Conservation (phyloP, 176 grass and related monocot genomes). For the Chrysopogon serrulatus region DNA sequence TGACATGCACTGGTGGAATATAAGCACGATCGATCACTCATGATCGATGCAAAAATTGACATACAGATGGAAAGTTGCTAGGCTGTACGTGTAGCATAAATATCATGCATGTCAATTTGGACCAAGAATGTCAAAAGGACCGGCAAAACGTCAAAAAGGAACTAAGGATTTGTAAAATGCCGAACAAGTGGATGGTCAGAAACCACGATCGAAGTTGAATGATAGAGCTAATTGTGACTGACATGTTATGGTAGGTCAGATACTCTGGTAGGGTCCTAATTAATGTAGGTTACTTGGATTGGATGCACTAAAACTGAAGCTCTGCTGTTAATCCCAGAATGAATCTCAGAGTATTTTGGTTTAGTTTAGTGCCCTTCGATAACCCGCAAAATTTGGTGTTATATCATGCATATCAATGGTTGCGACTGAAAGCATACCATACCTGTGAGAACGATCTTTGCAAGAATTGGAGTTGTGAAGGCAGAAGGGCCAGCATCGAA, state of each 20-base stretch:
- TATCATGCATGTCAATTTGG: neutral
- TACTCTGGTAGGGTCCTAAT: neutral
- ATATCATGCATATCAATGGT: neutral
- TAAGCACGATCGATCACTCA: neutral
- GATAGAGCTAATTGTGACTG: neutral
- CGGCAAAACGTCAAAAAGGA: constrained; percentile 20
- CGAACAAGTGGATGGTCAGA: constrained; percentile 37
- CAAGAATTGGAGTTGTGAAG: neutral
- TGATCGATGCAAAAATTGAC: neutral
- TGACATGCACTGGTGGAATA: neutral
- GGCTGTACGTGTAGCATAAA: neutral
- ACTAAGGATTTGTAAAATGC: neutral
- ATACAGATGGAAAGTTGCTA: neutral
- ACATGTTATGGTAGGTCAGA: constrained; percentile 28
- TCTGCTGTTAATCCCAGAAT: neutral
- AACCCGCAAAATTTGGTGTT: too few relatives aligned
- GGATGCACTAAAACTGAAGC: neutral
- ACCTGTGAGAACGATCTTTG: neutral
- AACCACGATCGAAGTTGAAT: neutral
- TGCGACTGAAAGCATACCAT: neutral
- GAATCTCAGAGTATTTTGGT: neutral
- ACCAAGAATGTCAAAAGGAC: constrained; percentile 24
- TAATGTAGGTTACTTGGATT: neutral
- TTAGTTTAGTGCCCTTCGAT: neutral
- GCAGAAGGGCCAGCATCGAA: too few relatives aligned